phyloP scores from a whole-genome alignment of 208 protist species.

The Crithidia thermophila region DNA sequence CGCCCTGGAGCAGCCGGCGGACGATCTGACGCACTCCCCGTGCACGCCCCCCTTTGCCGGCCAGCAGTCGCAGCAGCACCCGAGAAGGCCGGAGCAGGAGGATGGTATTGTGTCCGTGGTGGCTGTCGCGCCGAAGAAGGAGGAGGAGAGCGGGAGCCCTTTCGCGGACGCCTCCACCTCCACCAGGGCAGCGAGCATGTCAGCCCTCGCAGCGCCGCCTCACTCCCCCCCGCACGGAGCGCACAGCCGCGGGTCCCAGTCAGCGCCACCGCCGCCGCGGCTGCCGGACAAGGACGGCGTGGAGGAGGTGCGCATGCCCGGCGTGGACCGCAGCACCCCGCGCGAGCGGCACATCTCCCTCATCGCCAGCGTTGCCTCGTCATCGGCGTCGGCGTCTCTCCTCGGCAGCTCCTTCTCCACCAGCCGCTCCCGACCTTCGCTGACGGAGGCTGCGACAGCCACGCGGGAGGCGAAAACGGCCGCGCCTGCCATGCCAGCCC shows the following conservation, averaged over 20 bases:
- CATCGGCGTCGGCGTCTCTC: background rate
- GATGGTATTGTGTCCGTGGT: too few species aligned
- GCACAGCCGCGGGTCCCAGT: background rate
- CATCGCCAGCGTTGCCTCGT: background rate
- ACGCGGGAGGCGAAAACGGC: background rate
- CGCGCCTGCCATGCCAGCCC: constrained; percentile 1
- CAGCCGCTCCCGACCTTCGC: background rate
- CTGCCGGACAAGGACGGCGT: background rate
- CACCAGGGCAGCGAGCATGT: background rate
- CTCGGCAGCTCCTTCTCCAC: background rate
- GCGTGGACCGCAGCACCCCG: constrained; percentile 3
- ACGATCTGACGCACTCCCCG: background rate
- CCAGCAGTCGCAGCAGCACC: too few species aligned
- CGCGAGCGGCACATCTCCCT: constrained; percentile 6
- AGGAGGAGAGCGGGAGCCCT: background rate
- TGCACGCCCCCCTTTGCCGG: background rate
- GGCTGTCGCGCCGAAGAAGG: too few species aligned
- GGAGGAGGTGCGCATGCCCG: constrained; percentile 9
- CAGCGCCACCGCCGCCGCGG: background rate
- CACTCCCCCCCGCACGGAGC: background rate
- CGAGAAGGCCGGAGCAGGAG: too few species aligned
- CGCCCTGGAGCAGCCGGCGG: background rate
- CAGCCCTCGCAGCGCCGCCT: background rate
- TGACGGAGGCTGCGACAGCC: background rate
- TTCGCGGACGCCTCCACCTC: background rate